Evolutionary conservation across 2,329 filamentous ascomycete species (phyloP).

Genomic region (Akanthomyces uredinophilus): DNA sequence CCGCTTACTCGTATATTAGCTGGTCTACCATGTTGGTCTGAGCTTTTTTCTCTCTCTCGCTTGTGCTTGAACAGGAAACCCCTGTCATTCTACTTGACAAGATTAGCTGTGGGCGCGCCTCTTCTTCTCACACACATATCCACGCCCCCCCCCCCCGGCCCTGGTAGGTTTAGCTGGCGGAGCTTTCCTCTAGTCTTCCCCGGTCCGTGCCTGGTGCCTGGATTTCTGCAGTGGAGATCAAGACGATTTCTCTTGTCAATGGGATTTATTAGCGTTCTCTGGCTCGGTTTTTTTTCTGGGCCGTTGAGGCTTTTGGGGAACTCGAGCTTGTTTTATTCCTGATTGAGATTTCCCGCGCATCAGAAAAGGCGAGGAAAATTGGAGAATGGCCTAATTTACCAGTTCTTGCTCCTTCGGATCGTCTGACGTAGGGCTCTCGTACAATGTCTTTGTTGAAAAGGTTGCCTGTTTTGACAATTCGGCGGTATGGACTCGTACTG

Average conservation of each 20-base stretch:
- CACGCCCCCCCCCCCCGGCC: not conserved
- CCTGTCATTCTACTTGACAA: not conserved
- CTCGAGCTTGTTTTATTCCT: not conserved
- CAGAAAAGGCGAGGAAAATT: not conserved
- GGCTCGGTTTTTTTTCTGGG: not conserved
- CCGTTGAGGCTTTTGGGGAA: not conserved
- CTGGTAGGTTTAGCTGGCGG: not conserved
- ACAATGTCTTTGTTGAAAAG: not conserved
- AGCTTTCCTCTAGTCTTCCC: conserved; percentile 1
- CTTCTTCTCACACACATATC: not conserved
- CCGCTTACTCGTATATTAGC: conserved; percentile 5
- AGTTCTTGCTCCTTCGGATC: not conserved
- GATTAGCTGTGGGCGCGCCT: not conserved
- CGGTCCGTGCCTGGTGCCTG: conserved; percentile 14
- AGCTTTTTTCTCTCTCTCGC: conserved; percentile 12
- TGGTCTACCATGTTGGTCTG: not conserved
- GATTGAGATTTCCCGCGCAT: conserved; percentile 5
- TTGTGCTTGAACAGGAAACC: not conserved
- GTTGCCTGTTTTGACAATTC: not conserved
- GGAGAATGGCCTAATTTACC: conserved; percentile 6
- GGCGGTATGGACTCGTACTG: not conserved
- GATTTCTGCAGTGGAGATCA: not conserved
- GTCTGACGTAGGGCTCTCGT: not conserved
- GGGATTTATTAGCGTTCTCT: not conserved
- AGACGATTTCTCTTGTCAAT: not conserved